phyloP scores from a whole-genome alignment of 2,329 filamentous ascomycete genomes.

The Diaporthe citrichinensis region DNA sequence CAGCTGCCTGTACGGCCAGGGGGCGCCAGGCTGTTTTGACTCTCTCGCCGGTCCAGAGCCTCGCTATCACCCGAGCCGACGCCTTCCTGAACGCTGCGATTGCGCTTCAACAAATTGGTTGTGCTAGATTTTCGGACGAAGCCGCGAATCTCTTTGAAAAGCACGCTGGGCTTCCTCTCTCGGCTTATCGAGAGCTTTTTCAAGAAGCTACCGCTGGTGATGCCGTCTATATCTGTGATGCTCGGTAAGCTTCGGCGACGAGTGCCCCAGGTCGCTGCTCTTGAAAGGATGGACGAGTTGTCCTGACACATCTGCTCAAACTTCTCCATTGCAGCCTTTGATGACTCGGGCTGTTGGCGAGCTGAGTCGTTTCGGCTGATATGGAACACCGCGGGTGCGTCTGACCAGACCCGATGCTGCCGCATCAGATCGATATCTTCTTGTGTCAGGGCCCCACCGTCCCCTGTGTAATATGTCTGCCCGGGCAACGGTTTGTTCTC shows the following conservation, averaged over 20 bases:
- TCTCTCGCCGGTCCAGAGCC: constrained; percentile 53
- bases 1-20: constrained; percentile 66
- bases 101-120: constrained; percentile 61
- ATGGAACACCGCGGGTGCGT: constrained; percentile 61
- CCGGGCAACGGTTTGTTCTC: constrained; percentile 64
- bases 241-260: constrained; percentile 75
- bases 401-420: constrained; percentile 63
- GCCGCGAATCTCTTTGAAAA: constrained; percentile 67
- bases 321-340: constrained; percentile 67
- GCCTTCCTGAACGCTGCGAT: constrained; percentile 58
- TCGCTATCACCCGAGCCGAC: constrained; percentile 48
- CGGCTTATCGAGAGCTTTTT: constrained; percentile 72
- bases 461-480: constrained; percentile 63
- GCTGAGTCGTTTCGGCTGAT: constrained; percentile 56
- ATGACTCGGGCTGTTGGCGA: constrained; percentile 63
- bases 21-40: constrained; percentile 65
- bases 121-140: constrained; percentile 66
- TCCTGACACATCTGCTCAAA: constrained; percentile 68
- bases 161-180: constrained; percentile 66
- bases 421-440: constrained; percentile 66
- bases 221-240: constrained; percentile 69
- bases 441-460: constrained; percentile 58
- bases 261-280: constrained; percentile 79
- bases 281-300: constrained; percentile 71
- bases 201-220: constrained; percentile 72